Percentiles rank a stretch among this genome's conserved stretches.
phyloP scores from a whole-genome alignment of 1,284 basidiomycete genomes.

The Ceratobasidium sp. region DNA sequence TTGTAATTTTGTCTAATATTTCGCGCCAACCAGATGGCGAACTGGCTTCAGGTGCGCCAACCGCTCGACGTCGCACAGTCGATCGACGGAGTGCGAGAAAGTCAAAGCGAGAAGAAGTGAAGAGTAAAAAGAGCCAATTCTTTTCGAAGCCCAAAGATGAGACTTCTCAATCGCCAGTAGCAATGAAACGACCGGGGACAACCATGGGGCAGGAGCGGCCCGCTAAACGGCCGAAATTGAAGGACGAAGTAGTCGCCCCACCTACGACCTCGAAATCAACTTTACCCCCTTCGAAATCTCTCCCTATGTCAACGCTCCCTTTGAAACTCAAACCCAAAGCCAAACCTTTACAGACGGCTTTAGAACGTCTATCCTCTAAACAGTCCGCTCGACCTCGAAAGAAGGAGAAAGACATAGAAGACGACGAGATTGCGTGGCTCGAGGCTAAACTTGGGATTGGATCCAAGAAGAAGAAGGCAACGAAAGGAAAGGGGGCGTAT shows the following conservation, averaged over 20 bases:
- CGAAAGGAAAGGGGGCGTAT: slow-evolving; percentile 55
- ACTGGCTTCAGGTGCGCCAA: slow-evolving; percentile 17
- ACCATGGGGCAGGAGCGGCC: not conserved
- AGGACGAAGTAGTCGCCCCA: not conserved
- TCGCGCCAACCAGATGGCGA: slow-evolving; percentile 11
- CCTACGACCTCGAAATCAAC: not conserved
- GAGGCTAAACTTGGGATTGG: slow-evolving; percentile 74
- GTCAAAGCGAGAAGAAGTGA: slow-evolving; percentile 29
- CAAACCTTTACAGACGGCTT: not conserved
- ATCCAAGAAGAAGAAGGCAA: slow-evolving; percentile 63
- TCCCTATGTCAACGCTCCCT: not conserved
- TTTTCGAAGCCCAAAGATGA: slow-evolving; percentile 16
- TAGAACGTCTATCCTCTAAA: not conserved
- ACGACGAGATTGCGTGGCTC: slow-evolving; percentile 82
- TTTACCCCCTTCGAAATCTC: not conserved
- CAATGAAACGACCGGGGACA: slow-evolving; percentile 20
- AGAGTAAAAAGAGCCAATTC: slow-evolving; percentile 23
- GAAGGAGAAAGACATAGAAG: slow-evolving; percentile 73
- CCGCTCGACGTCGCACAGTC: not conserved
- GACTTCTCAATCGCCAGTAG: not conserved
- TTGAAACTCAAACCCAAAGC: not conserved
- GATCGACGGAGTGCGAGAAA: slow-evolving; percentile 33
- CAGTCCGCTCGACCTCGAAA: slow-evolving; percentile 51
- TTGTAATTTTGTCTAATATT: not conserved
- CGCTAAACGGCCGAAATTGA: slow-evolving; percentile 32